Evolutionary conservation across 2,329 filamentous ascomycete species (phyloP).

Genomic region (Akanthomyces muscarius): DNA sequence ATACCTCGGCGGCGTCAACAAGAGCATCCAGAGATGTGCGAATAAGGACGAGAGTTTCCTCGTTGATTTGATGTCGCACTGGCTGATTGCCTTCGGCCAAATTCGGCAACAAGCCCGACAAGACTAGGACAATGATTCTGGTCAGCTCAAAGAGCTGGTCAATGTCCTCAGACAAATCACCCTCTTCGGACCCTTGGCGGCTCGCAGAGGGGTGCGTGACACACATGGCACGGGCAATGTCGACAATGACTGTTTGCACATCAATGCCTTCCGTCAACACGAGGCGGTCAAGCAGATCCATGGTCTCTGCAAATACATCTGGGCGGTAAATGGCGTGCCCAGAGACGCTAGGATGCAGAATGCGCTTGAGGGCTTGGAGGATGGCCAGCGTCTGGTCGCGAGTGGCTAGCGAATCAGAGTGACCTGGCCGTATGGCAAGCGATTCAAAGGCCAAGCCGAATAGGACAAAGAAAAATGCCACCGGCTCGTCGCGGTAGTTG

Average conservation of each 20-base stretch:
- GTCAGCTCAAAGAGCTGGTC: conserved; percentile 97
- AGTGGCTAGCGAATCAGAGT: conserved; percentile 52
- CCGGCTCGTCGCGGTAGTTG: conserved; percentile 95
- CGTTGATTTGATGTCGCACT: conserved; percentile 73
- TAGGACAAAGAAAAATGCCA: conserved; percentile 97
- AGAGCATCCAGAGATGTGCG: conserved; percentile 78
- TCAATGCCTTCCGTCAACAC: conserved; percentile 86
- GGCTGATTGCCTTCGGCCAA: conserved; percentile 62
- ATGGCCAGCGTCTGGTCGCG: conserved; percentile 84
- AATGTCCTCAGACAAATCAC: conserved; percentile 89
- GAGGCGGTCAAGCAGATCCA: conserved; percentile 89
- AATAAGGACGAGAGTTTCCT: conserved; percentile 80
- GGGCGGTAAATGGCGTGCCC: conserved; percentile 96
- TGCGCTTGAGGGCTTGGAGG: conserved; percentile 87
- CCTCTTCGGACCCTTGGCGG: conserved; percentile 51
- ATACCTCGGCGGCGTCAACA: conserved; percentile 91
- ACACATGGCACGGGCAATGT: conserved; percentile 87
- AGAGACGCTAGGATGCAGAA: conserved; percentile 87
- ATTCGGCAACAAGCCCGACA: conserved; percentile 83
- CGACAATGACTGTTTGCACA: conserved; percentile 87
- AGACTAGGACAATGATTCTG: conserved; percentile 88
- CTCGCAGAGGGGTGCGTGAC: conserved; percentile 87
- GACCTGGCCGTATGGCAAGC: conserved; percentile 69
- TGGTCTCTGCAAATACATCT: conserved; percentile 92
- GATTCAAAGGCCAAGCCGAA: conserved; percentile 97